These are phyloP conservation scores for Kwoniella shivajii DNA, from an alignment of 1,284 basidiomycete genomes.

Conservation along the genomic window DNA sequence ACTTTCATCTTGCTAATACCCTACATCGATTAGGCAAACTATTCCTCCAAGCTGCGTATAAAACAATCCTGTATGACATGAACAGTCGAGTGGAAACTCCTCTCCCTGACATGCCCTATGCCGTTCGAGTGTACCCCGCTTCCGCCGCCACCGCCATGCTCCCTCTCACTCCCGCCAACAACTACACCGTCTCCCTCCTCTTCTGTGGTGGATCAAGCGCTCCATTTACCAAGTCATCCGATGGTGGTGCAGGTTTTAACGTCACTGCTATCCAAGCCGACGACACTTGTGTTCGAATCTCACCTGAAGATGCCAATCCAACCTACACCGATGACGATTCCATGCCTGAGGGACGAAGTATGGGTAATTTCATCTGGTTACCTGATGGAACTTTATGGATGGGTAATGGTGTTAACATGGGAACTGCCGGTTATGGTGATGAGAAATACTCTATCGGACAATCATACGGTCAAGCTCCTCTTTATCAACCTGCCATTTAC, in stretches of 20 bases:
- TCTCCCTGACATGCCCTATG: constrained; percentile 57
- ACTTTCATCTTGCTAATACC: not conserved
- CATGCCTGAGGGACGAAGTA: constrained; percentile 71
- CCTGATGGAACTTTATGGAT: constrained; percentile 54
- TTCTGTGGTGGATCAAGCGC: constrained; percentile 81
- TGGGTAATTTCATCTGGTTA: constrained; percentile 67
- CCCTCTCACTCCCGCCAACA: constrained; percentile 84
- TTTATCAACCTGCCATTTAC: constrained; percentile 59
- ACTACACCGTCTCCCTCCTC: constrained; percentile 79
- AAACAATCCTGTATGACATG: constrained; percentile 51
- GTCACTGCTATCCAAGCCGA: constrained; percentile 52
- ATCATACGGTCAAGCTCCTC: constrained; percentile 49
- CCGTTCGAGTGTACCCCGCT: constrained; percentile 85
- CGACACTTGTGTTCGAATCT: constrained; percentile 61
- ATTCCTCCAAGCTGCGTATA: constrained; percentile 70
- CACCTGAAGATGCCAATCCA: constrained; percentile 71
- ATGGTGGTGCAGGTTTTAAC: constrained; percentile 50
- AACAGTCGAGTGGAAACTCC: constrained; percentile 33
- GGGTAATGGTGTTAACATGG: constrained; percentile 74
- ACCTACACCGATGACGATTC: constrained; percentile 68
- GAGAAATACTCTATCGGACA: constrained; percentile 46
- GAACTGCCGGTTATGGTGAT: constrained; percentile 59
- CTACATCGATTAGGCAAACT: constrained; percentile 38
- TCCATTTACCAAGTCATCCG: constrained; percentile 47
- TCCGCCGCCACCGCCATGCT: constrained; percentile 88